Percentiles rank a stretch among this genome's conserved stretches.
Conservation (phyloP, 2,329 filamentous ascomycete genomes). For the Cadophora gregata region DNA sequence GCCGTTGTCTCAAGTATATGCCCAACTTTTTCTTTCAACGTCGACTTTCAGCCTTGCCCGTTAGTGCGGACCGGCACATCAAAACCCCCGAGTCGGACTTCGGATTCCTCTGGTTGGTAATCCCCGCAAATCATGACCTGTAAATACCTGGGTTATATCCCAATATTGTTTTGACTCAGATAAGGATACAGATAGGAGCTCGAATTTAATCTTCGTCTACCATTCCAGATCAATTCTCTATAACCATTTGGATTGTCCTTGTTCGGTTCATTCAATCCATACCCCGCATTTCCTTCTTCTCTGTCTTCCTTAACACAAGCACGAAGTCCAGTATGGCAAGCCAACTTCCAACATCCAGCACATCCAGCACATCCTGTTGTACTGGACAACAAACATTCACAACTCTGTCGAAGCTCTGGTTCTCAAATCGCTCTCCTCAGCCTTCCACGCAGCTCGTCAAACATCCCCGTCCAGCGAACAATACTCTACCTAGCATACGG, state of each 20-base stretch:
- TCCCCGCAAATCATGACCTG: not conserved
- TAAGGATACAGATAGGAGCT: not conserved
- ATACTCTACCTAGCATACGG: slow-evolving; percentile 89
- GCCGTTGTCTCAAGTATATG: not conserved
- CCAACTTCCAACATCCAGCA: not conserved
- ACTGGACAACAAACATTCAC: slow-evolving; percentile 16
- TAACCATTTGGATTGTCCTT: not conserved
- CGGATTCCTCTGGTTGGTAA: slow-evolving; percentile 3
- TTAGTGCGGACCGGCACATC: slow-evolving; percentile 5
- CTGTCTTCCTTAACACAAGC: not conserved
- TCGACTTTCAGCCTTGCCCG: slow-evolving; percentile 4
- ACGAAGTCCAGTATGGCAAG: slow-evolving; percentile 22
- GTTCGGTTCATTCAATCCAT: not conserved
- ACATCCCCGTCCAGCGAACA: slow-evolving; percentile 54
- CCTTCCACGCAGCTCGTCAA: not conserved
- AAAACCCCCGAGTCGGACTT: not conserved
- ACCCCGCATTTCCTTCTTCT: not conserved
- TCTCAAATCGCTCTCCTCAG: not conserved
- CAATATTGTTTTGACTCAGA: not conserved
- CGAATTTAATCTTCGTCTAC: not conserved
- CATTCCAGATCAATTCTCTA: not conserved
- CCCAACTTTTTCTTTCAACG: not conserved
- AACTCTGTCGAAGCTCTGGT: slow-evolving; percentile 25
- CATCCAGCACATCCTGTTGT: slow-evolving; percentile 5
- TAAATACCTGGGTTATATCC: not conserved